These are phyloP conservation scores for Epichloe bromicola DNA, from an alignment of 2,329 filamentous ascomycete species.

Conservation along the genomic window DNA sequence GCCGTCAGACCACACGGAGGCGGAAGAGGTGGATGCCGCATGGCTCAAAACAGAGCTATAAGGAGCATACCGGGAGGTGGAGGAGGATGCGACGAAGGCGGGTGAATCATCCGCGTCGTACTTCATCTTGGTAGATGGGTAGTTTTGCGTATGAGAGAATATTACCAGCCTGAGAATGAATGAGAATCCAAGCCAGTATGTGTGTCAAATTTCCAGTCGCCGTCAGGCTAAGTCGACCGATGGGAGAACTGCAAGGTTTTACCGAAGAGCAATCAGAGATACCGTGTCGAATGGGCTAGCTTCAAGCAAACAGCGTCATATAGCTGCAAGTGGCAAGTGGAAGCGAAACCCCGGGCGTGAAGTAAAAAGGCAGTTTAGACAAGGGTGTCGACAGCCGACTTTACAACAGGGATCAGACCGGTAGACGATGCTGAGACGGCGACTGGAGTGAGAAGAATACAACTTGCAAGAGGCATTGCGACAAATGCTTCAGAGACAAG, in stretches of 20 bases:
- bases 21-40: slow-evolving; percentile 62
- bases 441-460: slow-evolving; percentile 40
- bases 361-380: slow-evolving; percentile 30
- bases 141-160: slow-evolving; percentile 14
- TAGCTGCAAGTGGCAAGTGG: slow-evolving; percentile 19
- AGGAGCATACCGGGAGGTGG: slow-evolving; percentile 33
- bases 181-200: slow-evolving; percentile 17
- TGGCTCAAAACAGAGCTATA: slow-evolving; percentile 62
- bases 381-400: slow-evolving; percentile 26
- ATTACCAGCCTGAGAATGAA: slow-evolving; percentile 14
- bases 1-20: slow-evolving; percentile 65
- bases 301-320: slow-evolving; percentile 25
- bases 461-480: slow-evolving; percentile 47
- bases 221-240: slow-evolving; percentile 37
- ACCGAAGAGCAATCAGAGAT: slow-evolving; percentile 18
- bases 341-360: slow-evolving; percentile 25
- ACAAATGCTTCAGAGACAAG: slow-evolving; percentile 21
- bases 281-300: slow-evolving; percentile 24
- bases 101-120: slow-evolving; percentile 39
- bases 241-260: slow-evolving; percentile 24
- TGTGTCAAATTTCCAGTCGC: slow-evolving; percentile 37
- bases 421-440: slow-evolving; percentile 48
- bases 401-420: slow-evolving; percentile 45
- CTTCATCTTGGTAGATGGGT: slow-evolving; percentile 41
- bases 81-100: slow-evolving; percentile 32